Evolutionary conservation across 805 yeast species (phyloP), one percentile per base, ranked within the genome.

Genomic region (Jamesozyma spencerorum): DNA sequence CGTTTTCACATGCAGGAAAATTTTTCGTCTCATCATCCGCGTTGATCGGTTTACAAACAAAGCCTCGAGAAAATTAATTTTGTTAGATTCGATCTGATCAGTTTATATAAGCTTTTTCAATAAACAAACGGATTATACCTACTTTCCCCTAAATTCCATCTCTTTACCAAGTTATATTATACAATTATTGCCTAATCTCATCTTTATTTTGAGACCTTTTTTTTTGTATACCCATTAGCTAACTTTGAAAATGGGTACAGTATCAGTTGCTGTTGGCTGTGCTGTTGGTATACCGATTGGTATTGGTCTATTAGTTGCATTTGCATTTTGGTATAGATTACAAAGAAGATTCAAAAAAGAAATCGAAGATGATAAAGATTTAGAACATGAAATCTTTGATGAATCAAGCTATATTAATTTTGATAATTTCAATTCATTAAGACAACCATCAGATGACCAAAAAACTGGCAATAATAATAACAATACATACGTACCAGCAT

Each of bases 231-330:
- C n/a, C n/a, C n/a, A n/a, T n/a, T n/a, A n/a, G n/a, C n/a, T n/a
- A n/a, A n/a, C n/a, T n/a, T n/a, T n/a, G n/a, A n/a, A 22, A 12
- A 44, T 47, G 48, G 35, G 43, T 22, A 30, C 32, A 28, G 42
- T 40, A 1, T 55, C 61, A 1, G 45, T 65, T 8, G 72, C 77
- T 1, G 77, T 73, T 2, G 79, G 77, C 3, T 67, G 74, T 47
- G 75, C 78, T 2, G 73, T 74, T 3, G 78, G 77, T 29, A 62
- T 74, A 20, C 79, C 79, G 1, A 52, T 65, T 15, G 67, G 64
- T 6, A 48, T 70, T 7, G 68, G 71, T 2, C 13, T 68, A 1
- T 15, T 63, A 0, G 57, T 70, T 3, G 62, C 70, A 0, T 29
- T 58, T 3, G 45, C 47, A 12, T 63, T 69, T 41, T 66, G 71